Base-by-base conservation (phyloP, 805 yeast species). In the Hanseniaspora singularis region DNA sequence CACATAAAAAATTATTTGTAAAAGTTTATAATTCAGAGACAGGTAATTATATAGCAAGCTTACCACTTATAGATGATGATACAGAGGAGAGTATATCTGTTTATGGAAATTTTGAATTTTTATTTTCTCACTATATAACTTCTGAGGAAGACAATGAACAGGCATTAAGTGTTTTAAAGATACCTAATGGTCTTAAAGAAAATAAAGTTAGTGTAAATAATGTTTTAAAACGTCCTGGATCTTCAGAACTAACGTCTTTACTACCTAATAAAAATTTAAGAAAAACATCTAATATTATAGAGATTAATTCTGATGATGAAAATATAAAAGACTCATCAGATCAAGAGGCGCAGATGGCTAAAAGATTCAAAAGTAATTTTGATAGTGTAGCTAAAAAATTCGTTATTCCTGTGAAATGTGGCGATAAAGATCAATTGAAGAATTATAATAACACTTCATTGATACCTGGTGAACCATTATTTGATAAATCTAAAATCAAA, bases 11-110 rank as follows among this genome's bases (percentile, higher is more conserved):
- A 22, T 19, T 38, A n/a, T 22, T 12, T 26, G 27, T 38, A 14
- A 38, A 45, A 2, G 72, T 65, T 53, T 96, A 87, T 55, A 64
- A 79, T 12, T 81, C 78, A 54, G 61, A 80, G 1, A 83, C 76
- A 54, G 66, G 67, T 31, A 73, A 70, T 50, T 57, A 70, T 15
- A 53, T 52, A 0, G 63, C 59, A 26, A 3, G 48, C 0, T 49
- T 49, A 3, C 63, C 58, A 3, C 33, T 44, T 31, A 44, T 61
- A 4, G 50, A 50, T 26, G 16, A 40, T 16, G 30, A 44, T 22
- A 31, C 16, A 19, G 38, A 52, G 54, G 19, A 49, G 51, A n/a
- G 33, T 44, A 26, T 53, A 3, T 39, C 41, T 3, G 24, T 6
- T 8, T 44, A 44, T 26, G 48, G 54, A 55, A 19, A 56, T 56